Conservation (phyloP, 2,329 filamentous ascomycete species). For the Aschersonia sp. region DNA sequence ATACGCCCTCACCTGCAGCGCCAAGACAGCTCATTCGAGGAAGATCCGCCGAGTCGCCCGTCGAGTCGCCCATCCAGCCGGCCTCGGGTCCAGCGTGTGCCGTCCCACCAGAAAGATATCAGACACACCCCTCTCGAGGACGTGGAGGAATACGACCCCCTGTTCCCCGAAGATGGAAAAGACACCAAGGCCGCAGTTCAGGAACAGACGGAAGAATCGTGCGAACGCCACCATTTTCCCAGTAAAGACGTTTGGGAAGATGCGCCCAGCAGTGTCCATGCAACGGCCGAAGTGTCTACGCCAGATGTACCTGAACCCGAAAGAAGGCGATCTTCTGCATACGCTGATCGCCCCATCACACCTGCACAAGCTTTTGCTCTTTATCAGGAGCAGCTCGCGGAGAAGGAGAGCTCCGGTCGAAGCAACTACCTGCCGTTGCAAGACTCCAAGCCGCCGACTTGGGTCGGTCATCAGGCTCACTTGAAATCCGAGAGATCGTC, state of each 20-base stretch:
- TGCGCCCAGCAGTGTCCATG: slow-evolving; percentile 70
- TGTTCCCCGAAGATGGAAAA: slow-evolving; percentile 71
- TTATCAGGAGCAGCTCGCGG: slow-evolving; percentile 49
- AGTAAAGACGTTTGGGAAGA: slow-evolving; percentile 98
- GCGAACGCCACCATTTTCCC: slow-evolving; percentile 61
- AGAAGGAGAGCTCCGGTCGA: slow-evolving; percentile 29
- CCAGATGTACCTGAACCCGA: slow-evolving; percentile 39
- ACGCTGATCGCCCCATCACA: slow-evolving; percentile 30
- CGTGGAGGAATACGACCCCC: slow-evolving; percentile 85
- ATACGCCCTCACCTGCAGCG: slow-evolving; percentile 60
- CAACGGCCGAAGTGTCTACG: slow-evolving; percentile 68
- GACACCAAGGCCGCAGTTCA: slow-evolving; percentile 17
- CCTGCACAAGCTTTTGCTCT: slow-evolving; percentile 52
- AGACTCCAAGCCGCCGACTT: slow-evolving; percentile 25
- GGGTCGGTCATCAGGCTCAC: slow-evolving; percentile 32
- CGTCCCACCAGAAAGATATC: slow-evolving; percentile 35
- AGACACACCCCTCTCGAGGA: slow-evolving; percentile 63
- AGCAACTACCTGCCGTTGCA: slow-evolving; percentile 14
- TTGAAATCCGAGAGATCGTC: slow-evolving; percentile 31
- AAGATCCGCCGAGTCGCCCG: slow-evolving; percentile 46
- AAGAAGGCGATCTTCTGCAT: slow-evolving; percentile 16
- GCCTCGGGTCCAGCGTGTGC: slow-evolving; percentile 41
- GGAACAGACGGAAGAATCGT: slow-evolving; percentile 26
- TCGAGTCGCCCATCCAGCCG: slow-evolving; percentile 50
- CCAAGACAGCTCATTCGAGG: slow-evolving; percentile 43